Base-by-base conservation (phyloP, 108 stramenopile species). In the Skeletonema grethae region DNA sequence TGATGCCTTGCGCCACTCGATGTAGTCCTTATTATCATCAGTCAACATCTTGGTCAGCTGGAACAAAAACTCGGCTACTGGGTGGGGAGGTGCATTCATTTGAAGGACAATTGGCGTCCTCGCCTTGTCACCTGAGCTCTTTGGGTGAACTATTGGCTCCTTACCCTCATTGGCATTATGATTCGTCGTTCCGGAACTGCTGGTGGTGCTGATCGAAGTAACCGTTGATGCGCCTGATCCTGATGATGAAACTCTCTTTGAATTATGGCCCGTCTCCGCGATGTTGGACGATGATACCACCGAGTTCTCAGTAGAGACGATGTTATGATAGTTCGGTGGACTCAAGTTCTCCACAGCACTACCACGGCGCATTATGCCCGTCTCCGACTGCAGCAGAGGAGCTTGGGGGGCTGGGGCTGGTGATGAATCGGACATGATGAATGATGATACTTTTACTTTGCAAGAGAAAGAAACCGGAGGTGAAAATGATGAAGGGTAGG, bases 31-130 rank as follows among this genome's bases (percentile, higher is more conserved):
- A 83, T 95, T 93, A 56, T 92, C 82, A 66, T 95, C 95, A 46
- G 92, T 89, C 24, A 95, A 76, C 95, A 95, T 95, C 78, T 95
- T 95, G 34, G 90, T 93, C 25, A 96, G 79, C 67, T 96, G 95
- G 75, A 91, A 93, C 13, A 96, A 69, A 57, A 96, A 96, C 67
- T 96, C 95, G 6, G 95, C 86, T 13, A 85, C 77, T 11, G 85
- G 78, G 56, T 75, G 73, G n/a, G 59, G 78, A 2, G 78, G 78
- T 18, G 77, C 69, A 28, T 38, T 25, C 69, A 77, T 65, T 38
- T 70, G 77, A 7, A 77, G 58, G 46, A 71, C 36, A 25, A 70
- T 30, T 15, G 69, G 64, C 41, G 50, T 63, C 13, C 28, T 58
- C n/a, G 13, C 41, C 24, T 35, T 59, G 53, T 22, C 31, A 38